Evolutionary conservation across 805 yeast species (phyloP), one percentile per base, ranked within the genome.

Genomic region (Ogataea nitratoaversa): DNA sequence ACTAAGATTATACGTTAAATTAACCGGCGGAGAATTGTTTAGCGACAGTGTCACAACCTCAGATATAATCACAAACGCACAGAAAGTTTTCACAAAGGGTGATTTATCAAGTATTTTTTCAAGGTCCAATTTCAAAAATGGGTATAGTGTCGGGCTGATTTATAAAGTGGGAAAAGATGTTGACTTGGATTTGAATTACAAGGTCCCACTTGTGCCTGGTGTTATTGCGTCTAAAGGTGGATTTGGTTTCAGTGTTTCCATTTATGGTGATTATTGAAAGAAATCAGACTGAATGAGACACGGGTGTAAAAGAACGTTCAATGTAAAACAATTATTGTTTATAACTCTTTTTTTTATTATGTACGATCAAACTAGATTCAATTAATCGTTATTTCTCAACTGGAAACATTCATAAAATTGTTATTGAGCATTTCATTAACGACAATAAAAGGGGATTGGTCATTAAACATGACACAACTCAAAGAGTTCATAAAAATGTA

Each of bases 151-250:
- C 28, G 91, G 90, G 8, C 41, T 84, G 4, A 64, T 76, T 5
- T 79, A 79, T 48, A 72, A 72, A 36, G 83, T 78, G 47, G 82
- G 84, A 7, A 70, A 73, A 14, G 49, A 42, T 34, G 87, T 88
- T 1, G 65, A 84, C 38, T 78, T 84, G 51, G 87, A 83, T 53
- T 67, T 84, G 37, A 79, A 79, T 52, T 72, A 82, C 41, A 73
- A 78, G 3, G 53, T 81, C 32, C 91, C 91, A 1, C 46, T 84
- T 19, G 68, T 74, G 7, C 70, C 74, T 0, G 74, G 75, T 43
- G 59, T 63, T 5, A 62, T 66, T 30, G 86, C 78, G 49, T 54
- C 70, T 11, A 68, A 83, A 50, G 82, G 81, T 45, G 90, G 90
- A 0, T 59, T 84, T 22, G 65, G 56, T 4, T 50, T 60, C 39